Evolutionary conservation across 257 asterid genomes (phyloP), one percentile per base, ranked within the genome.

Genomic region (Striga asiatica): DNA sequence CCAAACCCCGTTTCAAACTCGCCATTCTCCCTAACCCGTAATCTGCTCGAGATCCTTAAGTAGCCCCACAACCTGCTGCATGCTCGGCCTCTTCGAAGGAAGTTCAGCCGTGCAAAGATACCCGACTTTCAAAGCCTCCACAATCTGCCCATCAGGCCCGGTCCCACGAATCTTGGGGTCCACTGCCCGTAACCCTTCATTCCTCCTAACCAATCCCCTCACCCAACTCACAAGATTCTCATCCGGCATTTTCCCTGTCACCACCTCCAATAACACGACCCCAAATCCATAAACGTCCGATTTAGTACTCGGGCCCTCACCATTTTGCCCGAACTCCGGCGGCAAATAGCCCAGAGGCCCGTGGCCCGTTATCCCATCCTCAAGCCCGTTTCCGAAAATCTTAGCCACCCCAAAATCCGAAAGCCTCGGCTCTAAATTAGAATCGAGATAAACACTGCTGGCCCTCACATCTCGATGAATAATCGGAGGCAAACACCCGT

Each of bases 1-100:
- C n/a, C n/a, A n/a, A n/a, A n/a, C n/a, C n/a, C n/a, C n/a, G n/a
- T n/a, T n/a, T n/a, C n/a, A n/a, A n/a, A n/a, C n/a, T n/a, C n/a
- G n/a, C n/a, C n/a, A n/a, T n/a, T n/a, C n/a, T 65, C 65, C 55
- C 59, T 65, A n/a, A 49, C 51, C 60, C n/a, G 77, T 23, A 59
- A 46, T 67, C 39, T 77, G 83, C 68, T 78, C 93, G 64, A 87
- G 80, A 66, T 87, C 96, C 78, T 87, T 87, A 23, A 87, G 96
- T 17, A 87, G 78, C 38, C 96, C 96, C 24, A 83, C 96, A 3
- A 87, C 88, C 67, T 87, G 96, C 52, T 87, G 96, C 96, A 87
- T 83, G 24, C 81, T 81, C 0, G 94, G 96, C 56, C 96, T 72
- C 66, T 83, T 87, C 0, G 77, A 75, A 52, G 96, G 92, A 31